Evolutionary conservation across 371 early-diverging fungal species (phyloP).

Genomic region (Lichtheimia corymbifera): DNA sequence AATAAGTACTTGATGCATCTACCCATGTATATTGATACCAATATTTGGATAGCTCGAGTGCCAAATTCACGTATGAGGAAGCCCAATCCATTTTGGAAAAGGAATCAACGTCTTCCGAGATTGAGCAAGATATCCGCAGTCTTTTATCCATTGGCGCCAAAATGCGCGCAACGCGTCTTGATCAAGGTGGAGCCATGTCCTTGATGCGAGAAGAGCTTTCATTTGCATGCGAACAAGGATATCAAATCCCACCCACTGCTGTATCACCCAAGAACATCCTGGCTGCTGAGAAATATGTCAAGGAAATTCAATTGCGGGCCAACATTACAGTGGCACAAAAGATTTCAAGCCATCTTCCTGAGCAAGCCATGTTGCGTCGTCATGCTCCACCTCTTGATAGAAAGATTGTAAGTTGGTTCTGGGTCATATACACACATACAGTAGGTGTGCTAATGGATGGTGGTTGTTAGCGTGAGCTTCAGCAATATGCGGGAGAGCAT

Average conservation of each 20-base stretch:
- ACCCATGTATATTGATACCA: not conserved
- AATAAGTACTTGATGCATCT: not conserved
- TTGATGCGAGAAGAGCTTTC: constrained; percentile 66
- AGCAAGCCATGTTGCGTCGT: constrained; percentile 80
- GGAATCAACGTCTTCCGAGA: constrained; percentile 9
- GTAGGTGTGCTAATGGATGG: too few species aligned
- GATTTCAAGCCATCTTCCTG: constrained; percentile 77
- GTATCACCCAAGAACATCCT: constrained; percentile 7
- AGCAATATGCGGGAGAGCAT: constrained; percentile 48
- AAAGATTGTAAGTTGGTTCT: constrained; percentile 29
- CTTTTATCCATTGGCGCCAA: constrained; percentile 81
- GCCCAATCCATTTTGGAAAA: constrained; percentile 81
- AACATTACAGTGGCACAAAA: constrained; percentile 87
- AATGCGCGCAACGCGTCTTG: constrained; percentile 66
- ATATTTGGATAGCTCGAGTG: constrained; percentile 41
- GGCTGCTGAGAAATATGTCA: constrained; percentile 15
- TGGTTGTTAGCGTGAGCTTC: constrained; percentile 53
- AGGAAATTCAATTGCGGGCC: constrained; percentile 90
- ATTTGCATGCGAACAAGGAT: constrained; percentile 64
- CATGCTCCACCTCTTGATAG: constrained; percentile 65
- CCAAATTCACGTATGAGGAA: constrained; percentile 80
- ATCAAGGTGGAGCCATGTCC: constrained; percentile 61
- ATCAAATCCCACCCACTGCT: constrained; percentile 12
- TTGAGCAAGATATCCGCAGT: constrained; percentile 57
- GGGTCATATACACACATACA: not conserved